Base-by-base conservation (phyloP, 2,329 filamentous ascomycete genomes). In the Scedosporium minutisporum region DNA sequence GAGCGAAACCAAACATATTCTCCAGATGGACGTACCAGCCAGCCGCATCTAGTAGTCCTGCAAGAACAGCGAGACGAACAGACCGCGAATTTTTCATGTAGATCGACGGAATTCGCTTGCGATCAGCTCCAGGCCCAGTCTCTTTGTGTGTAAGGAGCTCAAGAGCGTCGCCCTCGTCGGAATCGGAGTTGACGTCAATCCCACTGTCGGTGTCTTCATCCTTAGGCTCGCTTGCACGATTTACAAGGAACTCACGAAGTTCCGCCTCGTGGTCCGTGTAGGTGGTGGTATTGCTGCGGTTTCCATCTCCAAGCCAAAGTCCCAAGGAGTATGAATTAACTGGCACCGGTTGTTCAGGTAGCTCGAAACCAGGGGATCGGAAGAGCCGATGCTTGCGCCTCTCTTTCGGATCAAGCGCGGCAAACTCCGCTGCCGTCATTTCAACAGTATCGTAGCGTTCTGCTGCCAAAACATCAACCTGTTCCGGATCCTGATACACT, bases 391-490 rank as follows among this genome's bases (percentile, higher is more conserved):
- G 72, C 61, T 68, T 67, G 33, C 65, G 64, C 67, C 74, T 73
- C 64, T 79, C 75, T n/a, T 70, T 65, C 2, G 67, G 57, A 29
- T 71, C 67, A 38, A 80, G 69, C 46, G 71, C 67, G 63, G 78
- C 77, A 64, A 77, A 80, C 25, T 80, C 69, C 29, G 71, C 71
- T 7, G 78, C 77, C 16, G 77, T 79, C 70, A 80, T 78, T 65
- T 79, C 75, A 16, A 79, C 72, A 9, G 74, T 77, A 7, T 78
- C 74, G 61, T 70, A 77, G 25, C 60, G 65, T 33, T 73, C 67
- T 57, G 66, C 62, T 48, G 63, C 58, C 23, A 67, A 64, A 42
- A 63, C 58, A 21, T 53, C 63, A 44, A 29, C 57, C 3, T 60
- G 62, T 63, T 48, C 63, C 57, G 25, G 33, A 41, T 41, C 57